Evolutionary conservation across 345 rosid species (phyloP).

Genomic region (Eucalyptus rudis): DNA sequence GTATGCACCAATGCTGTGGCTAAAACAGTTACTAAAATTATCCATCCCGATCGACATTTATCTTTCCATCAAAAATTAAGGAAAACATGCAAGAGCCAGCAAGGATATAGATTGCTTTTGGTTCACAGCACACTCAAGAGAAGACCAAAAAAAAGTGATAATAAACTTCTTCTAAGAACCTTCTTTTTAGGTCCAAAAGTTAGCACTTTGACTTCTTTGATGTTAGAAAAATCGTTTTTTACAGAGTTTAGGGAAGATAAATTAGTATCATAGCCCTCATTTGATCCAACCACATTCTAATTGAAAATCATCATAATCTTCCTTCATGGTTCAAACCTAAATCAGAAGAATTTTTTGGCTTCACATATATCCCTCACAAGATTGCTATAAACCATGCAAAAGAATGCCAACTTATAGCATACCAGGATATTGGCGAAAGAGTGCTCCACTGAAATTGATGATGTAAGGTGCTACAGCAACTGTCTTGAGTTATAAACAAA

Average conservation of each 20-base stretch:
- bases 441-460: slow-evolving; percentile 81
- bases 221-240: background rate
- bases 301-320: background rate
- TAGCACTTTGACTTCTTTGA: background rate
- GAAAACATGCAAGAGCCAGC: background rate
- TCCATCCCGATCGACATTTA: background rate
- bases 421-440: slow-evolving; percentile 95
- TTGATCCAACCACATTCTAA: background rate
- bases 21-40: background rate
- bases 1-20: background rate
- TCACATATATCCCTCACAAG: background rate
- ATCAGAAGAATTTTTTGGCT: background rate
- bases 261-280: background rate
- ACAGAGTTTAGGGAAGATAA: background rate
- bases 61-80: background rate
- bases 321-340: background rate
- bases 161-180: background rate
- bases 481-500: slow-evolving; percentile 47
- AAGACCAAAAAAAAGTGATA: background rate
- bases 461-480: slow-evolving; percentile 83
- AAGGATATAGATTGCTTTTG: background rate
- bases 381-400: background rate
- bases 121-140: background rate
- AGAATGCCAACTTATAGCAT: background rate
- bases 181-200: background rate